phyloP scores from a whole-genome alignment of 1,284 basidiomycete species.

The Puccinia hordei region DNA sequence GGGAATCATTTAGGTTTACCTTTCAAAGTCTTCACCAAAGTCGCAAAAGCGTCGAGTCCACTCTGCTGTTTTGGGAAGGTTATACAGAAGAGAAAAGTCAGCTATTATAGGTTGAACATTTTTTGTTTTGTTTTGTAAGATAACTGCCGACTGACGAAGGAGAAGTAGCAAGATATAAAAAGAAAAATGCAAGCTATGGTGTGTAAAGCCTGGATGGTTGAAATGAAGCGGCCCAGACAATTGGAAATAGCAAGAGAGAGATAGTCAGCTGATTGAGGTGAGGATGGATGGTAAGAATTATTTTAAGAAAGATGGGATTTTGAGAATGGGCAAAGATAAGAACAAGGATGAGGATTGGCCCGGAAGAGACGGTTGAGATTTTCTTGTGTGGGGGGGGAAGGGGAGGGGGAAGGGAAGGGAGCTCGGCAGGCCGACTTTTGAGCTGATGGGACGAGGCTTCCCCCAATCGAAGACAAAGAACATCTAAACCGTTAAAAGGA shows the following conservation, averaged over 20 bases:
- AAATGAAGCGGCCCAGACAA: neutral
- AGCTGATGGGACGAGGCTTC: neutral
- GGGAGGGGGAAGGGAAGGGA: neutral
- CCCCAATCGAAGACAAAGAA: slow-evolving; percentile 13
- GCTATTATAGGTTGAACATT: neutral
- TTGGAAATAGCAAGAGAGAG: neutral
- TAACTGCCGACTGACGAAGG: neutral
- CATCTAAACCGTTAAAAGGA: slow-evolving; percentile 4
- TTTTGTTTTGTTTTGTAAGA: neutral
- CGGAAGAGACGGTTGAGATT: neutral
- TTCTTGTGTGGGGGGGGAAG: too few relatives aligned
- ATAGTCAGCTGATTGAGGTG: neutral
- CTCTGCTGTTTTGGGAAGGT: neutral
- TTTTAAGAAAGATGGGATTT: neutral
- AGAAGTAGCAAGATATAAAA: neutral
- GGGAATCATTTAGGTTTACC: neutral
- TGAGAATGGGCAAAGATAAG: neutral
- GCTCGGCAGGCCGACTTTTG: neutral
- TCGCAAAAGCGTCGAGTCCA: neutral
- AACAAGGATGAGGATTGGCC: neutral
- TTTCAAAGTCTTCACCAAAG: neutral
- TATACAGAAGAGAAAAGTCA: neutral
- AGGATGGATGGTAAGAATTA: neutral
- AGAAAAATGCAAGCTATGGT: neutral
- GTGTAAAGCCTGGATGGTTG: neutral